Base-by-base conservation (phyloP, 2,329 filamentous ascomycete species). In the Leptographium lundbergii region DNA sequence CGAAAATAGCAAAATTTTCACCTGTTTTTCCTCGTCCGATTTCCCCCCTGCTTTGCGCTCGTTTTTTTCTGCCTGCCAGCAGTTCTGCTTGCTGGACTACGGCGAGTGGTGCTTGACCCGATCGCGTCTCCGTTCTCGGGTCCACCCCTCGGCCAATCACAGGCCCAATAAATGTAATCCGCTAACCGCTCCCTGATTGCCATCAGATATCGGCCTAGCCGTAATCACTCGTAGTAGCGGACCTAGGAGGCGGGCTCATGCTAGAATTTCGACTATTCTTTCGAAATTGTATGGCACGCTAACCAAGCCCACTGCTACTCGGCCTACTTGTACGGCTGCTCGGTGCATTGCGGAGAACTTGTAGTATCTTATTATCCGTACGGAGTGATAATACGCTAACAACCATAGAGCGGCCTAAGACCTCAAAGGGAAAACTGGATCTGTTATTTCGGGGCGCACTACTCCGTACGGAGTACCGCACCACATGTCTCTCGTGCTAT, bases 101-200 rank as follows among this genome's bases (percentile, higher is more conserved):
- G 14, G 34, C 27, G 27, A 34, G 24, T 27, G 34, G 54, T 22
- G 14, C 54, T 45, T 19, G 10, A 27, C 22, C 54, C n/a, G 14
- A 22, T 45, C 27, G 19, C 32, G 19, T 29, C 52, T 59, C 57
- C 57, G 57, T 29, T 59, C 29, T 59, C 51, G 57, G 57, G 51
- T 58, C 19, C 32, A 6, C 9, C 6, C 22, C 11, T 22, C 17
- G 17, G 22, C 57, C 57, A 59, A 59, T 59, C 51, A 55, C 5
- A 54, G 5, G 6, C 2, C n/a, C 19, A 14, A 45, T 13, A 55
- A 59, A 59, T 59, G 57, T 59, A 59, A 59, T 58, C 34, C 22
- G 9, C 50, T 32, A 17, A 13, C 17, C 36, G 27, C 32, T 19
- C 9, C 48, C 29, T 19, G 27, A 32, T n/a, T 32, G 51, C 36